Evolutionary conservation across 257 asterid genomes (phyloP).

Genomic region (Capsicum rhomboideum): DNA sequence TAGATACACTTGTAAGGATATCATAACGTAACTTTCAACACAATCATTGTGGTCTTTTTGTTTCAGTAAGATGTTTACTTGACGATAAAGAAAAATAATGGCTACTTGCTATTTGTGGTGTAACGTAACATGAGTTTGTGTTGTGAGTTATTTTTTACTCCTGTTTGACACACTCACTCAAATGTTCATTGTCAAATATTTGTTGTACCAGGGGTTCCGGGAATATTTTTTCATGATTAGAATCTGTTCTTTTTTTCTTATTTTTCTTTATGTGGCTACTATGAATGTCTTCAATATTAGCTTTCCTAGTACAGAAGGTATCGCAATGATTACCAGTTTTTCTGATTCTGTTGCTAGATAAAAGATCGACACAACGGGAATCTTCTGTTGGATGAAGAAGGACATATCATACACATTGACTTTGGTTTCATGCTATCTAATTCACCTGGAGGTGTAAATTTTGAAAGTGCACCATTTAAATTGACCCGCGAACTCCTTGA

Average conservation of each 20-base stretch:
- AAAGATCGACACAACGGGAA: constrained; percentile 98
- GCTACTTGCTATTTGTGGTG: neutral
- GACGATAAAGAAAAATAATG: neutral
- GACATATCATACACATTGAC: constrained; percentile 97
- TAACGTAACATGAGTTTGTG: neutral
- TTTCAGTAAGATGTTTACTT: neutral
- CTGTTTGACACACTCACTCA: neutral
- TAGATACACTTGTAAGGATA: neutral
- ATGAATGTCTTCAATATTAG: neutral
- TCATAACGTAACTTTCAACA: neutral
- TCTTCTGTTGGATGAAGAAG: constrained; percentile 98
- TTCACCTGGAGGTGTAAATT: constrained; percentile 99
- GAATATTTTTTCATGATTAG: neutral
- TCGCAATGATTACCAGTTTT: neutral
- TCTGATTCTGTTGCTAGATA: constrained; percentile 33
- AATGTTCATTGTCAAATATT: neutral
- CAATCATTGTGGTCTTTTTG: neutral
- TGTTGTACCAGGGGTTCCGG: neutral
- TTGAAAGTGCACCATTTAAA: constrained; percentile 98
- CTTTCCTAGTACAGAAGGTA: constrained; percentile 1
- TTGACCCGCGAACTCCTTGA: constrained; percentile 98
- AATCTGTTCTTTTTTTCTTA: neutral
- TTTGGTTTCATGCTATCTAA: constrained; percentile 99
- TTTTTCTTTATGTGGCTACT: neutral
- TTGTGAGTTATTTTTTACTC: neutral